Evolutionary conservation across 176 grass and related monocot genomes (phyloP).

Genomic region (Triticum monococcum): DNA sequence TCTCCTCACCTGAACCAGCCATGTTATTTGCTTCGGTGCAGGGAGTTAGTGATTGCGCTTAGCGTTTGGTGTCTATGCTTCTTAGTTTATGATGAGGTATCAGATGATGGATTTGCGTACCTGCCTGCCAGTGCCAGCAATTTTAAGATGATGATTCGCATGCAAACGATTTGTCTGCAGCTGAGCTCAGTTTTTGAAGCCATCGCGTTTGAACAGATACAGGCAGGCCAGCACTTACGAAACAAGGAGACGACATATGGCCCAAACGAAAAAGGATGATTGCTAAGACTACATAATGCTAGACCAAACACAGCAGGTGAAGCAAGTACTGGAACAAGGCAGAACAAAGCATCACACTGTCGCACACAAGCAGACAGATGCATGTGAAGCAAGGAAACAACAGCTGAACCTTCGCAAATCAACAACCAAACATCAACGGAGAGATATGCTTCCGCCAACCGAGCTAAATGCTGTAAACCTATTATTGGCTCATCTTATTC

Average conservation of each 20-base stretch:
- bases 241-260: not conserved
- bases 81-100: slow-evolving; percentile 2
- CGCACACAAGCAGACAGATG: not conserved
- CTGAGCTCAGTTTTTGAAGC: not conserved
- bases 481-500: slow-evolving; percentile 23
- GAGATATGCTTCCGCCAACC: not conserved
- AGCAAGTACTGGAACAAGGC: not conserved
- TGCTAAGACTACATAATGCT: not conserved
- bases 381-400: not conserved
- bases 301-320: not conserved
- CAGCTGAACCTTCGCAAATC: not conserved
- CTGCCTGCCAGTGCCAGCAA: not conserved
- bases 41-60: not conserved
- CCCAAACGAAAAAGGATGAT: not conserved
- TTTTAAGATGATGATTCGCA: not conserved
- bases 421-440: not conserved
- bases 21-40: not conserved
- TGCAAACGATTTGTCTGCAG: not conserved
- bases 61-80: not conserved
- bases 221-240: not conserved
- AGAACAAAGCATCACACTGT: not conserved
- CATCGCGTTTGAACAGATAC: not conserved
- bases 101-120: not conserved
- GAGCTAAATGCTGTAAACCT: slow-evolving; percentile 6
- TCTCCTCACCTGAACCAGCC: not conserved